Base-by-base conservation (phyloP, 345 rosid genomes). In the Theobroma cacao region DNA sequence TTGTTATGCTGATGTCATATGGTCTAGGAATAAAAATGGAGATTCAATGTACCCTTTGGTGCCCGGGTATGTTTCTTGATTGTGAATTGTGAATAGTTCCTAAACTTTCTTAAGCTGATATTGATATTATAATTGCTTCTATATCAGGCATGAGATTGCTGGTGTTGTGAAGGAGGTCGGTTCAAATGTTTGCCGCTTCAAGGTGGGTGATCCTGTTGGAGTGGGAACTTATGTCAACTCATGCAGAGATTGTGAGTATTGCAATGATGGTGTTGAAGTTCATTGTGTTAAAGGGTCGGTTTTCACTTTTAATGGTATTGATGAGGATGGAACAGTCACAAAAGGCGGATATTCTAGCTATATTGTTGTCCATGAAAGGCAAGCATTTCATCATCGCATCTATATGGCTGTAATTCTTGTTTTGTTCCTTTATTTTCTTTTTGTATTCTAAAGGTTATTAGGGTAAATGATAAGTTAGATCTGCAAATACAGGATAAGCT, bases 141-240 rank as follows among this genome's bases (percentile, higher is more conserved):
- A n/a, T 76, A 14, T 5, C 81, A 95, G 99, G 67, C 98, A 94
- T 82, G 97, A 95, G 85, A 94, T 92, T 84, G 88, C 84, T 83
- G 98, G 99, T 62, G 74, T 90, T 68, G 98, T 96, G 66, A 87
- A 72, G 67, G 91, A 92, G 85, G 91, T 96, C 41, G 98, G 99
- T 56, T 81, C 90, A 18, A 87, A 80, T 86, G 99, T 91, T 74
- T 50, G 43, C 20, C 60, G 83, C 30, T 84, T 94, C 90, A 89
- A 91, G 84, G 86, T 85, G 34, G 97, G 98, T 9, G 98, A 96
- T 77, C 94, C 79, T 77, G 92, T 90, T 71, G 98, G 99, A 33
- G 97, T 96, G 68, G 99, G 99, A 55, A 92, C 98, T 43, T 94
- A 82, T 82, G 95, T 96, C 70, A 89, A 89, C 82, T 91, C 97